These are phyloP conservation scores for Neocallimastix lanati DNA, from an alignment of 192 early-diverging fungal species.

Conservation along the genomic window DNA sequence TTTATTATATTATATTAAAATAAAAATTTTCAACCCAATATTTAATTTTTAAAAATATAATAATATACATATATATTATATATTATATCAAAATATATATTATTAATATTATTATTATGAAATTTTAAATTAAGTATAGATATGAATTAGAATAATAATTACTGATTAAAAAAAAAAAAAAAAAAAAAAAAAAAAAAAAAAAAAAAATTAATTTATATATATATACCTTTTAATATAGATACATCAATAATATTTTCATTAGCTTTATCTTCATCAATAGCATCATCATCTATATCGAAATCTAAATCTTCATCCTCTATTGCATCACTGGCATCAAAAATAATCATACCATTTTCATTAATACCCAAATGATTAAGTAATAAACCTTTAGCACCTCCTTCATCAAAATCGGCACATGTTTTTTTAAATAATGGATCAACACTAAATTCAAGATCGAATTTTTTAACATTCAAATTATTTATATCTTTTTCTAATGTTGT, in stretches of 20 bases:
- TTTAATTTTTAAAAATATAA: too few relatives aligned
- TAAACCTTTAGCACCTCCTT: constrained; percentile 82
- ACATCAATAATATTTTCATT: constrained; percentile 13
- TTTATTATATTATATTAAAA: too few relatives aligned
- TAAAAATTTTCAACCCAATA: too few relatives aligned
- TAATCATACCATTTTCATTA: constrained; percentile 63
- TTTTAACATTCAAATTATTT: constrained; percentile 55
- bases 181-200: too few relatives aligned
- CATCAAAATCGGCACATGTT: constrained; percentile 94
- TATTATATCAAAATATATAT: too few relatives aligned
- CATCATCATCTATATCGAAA: constrained; percentile 7
- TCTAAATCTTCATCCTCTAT: constrained; percentile 20
- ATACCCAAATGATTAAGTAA: constrained; percentile 74
- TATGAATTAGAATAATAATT: too few relatives aligned
- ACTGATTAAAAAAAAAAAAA: too few relatives aligned
- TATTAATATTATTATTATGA: too few relatives aligned
- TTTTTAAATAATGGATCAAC: constrained; percentile 95
- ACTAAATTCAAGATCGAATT: constrained; percentile 76
- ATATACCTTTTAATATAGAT: constrained; percentile 15
- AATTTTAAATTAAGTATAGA: too few relatives aligned
- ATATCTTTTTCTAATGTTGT: constrained; percentile 71
- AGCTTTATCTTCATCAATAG: constrained; percentile 5
- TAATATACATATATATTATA: too few relatives aligned
- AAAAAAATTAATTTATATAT: too few relatives aligned
- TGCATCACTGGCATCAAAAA: constrained; percentile 86